These are phyloP conservation scores for Agaricus blazei DNA, from an alignment of 768 basidiomycete species.

Conservation along the genomic window DNA sequence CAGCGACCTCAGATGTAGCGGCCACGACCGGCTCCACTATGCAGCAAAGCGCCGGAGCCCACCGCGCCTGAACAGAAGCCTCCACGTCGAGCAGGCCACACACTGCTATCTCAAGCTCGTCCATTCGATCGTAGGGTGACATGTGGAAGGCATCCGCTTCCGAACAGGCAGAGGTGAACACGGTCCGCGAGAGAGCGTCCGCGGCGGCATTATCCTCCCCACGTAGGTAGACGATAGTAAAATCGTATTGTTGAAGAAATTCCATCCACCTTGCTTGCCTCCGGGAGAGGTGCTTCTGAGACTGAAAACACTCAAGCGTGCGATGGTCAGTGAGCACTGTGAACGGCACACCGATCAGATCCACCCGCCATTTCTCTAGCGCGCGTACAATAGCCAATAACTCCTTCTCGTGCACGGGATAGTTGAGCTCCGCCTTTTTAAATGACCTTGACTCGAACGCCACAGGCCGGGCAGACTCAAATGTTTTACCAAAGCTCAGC, in stretches of 20 bases:
- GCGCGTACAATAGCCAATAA: conserved; percentile 28
- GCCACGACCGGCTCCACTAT: not conserved
- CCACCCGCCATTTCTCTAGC: conserved; percentile 18
- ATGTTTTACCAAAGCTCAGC: conserved; percentile 23
- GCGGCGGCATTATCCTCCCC: too few relatives aligned
- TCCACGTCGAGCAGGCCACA: conserved; percentile 11
- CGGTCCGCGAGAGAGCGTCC: too few relatives aligned
- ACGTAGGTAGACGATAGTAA: too few relatives aligned
- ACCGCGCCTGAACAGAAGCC: too few relatives aligned
- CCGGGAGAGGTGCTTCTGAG: conserved; percentile 25
- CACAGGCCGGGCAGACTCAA: conserved; percentile 26
- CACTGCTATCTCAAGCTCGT: conserved; percentile 25
- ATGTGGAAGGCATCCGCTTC: too few relatives aligned
- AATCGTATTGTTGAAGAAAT: conserved; percentile 16
- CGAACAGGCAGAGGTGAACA: too few relatives aligned
- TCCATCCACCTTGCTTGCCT: conserved; percentile 26
- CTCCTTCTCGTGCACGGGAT: conserved; percentile 32
- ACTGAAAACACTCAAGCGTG: conserved; percentile 24
- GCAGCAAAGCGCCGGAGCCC: too few relatives aligned
- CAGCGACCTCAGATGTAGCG: not conserved
- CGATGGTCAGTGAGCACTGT: conserved; percentile 29
- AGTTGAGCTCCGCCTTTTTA: conserved; percentile 24
- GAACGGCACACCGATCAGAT: conserved; percentile 16
- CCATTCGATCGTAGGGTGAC: conserved; percentile 10
- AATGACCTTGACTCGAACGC: conserved; percentile 21